phyloP scores from a whole-genome alignment of 2,329 filamentous ascomycete species.

The Mariannaea sp. region DNA sequence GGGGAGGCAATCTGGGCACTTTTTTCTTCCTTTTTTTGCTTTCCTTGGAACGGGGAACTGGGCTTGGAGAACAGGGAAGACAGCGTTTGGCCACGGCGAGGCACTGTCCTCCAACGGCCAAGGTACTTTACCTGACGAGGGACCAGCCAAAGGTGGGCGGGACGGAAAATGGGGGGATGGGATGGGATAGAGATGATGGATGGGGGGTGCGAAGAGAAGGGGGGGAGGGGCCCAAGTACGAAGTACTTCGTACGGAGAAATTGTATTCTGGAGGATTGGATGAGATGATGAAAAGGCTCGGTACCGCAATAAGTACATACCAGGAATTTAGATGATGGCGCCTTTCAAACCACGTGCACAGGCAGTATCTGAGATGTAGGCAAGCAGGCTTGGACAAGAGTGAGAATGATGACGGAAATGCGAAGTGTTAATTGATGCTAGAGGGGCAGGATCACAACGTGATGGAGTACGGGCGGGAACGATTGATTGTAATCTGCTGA shows the following conservation, averaged over 20 bases:
- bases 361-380: slow-evolving; percentile 6
- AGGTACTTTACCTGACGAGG: slow-evolving; percentile 6
- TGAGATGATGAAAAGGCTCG: slow-evolving; percentile 3
- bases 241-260: slow-evolving; percentile 17
- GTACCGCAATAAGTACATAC: slow-evolving; percentile 8
- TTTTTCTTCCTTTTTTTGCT: neutral
- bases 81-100: slow-evolving; percentile 16
- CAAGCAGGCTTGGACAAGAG: slow-evolving; percentile 1
- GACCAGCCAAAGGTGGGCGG: slow-evolving; percentile 6
- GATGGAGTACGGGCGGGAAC: slow-evolving; percentile 11
- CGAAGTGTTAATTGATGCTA: slow-evolving; percentile 11
- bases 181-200: slow-evolving; percentile 13
- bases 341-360: slow-evolving; percentile 7
- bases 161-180: slow-evolving; percentile 14
- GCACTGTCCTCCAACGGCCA: slow-evolving; percentile 10
- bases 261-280: slow-evolving; percentile 11
- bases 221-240: slow-evolving; percentile 12
- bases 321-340: slow-evolving; percentile 2
- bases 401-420: slow-evolving; percentile 19
- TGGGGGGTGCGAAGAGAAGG: slow-evolving; percentile 19
- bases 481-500: slow-evolving; percentile 15
- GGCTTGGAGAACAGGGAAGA: slow-evolving; percentile 13
- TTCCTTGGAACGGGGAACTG: slow-evolving; percentile 15
- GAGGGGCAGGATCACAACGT: slow-evolving; percentile 9
- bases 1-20: neutral